Conservation (phyloP, 202 grass and related monocot species). For the Miscanthus sacchariflorus region DNA sequence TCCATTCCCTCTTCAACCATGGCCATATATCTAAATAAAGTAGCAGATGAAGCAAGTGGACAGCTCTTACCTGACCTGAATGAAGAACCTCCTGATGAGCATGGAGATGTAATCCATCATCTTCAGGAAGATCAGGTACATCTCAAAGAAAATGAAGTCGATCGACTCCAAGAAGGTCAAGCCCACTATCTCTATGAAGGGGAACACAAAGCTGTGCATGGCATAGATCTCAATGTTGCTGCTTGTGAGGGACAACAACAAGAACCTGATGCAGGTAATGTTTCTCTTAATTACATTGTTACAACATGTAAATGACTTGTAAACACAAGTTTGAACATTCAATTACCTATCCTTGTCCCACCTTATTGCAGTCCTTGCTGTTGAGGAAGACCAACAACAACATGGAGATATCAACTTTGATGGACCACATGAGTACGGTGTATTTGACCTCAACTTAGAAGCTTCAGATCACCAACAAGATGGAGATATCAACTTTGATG, state of each 20-base stretch:
- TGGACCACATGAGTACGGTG: too few relatives aligned
- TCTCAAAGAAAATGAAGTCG: neutral
- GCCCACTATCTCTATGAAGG: neutral
- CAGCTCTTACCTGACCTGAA: neutral
- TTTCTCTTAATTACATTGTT: neutral
- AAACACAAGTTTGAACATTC: neutral
- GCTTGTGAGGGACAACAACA: neutral
- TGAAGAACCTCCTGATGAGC: neutral
- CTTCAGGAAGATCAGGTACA: neutral
- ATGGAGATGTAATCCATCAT: neutral
- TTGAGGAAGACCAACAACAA: neutral
- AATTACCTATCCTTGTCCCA: neutral
- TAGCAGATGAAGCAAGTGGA: neutral
- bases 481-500: neutral
- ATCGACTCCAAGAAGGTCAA: neutral
- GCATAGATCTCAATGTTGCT: neutral
- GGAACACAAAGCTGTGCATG: neutral
- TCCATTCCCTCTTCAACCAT: neutral
- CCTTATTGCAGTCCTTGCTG: neutral
- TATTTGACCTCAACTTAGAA: too few relatives aligned
- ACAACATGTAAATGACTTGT: neutral
- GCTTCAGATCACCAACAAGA: too few relatives aligned
- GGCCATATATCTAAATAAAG: neutral
- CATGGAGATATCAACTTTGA: neutral
- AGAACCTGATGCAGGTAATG: neutral